phyloP scores from a whole-genome alignment of 2,329 filamentous ascomycete genomes.

The Parastagonospora avenae region DNA sequence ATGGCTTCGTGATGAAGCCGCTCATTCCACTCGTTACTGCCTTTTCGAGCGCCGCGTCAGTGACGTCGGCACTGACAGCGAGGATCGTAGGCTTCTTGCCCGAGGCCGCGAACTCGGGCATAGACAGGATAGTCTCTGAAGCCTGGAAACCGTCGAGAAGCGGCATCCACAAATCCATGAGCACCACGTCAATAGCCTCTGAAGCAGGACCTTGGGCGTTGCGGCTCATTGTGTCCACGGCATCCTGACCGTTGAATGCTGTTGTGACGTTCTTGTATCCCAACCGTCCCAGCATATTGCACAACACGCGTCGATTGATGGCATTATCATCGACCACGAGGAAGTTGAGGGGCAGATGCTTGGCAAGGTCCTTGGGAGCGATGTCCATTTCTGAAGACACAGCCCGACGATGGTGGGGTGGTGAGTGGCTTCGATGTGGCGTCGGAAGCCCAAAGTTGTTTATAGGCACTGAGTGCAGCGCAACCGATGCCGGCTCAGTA shows the following conservation, averaged over 20 bases:
- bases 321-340: conserved; percentile 75
- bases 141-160: conserved; percentile 75
- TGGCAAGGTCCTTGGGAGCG: conserved; percentile 53
- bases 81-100: conserved; percentile 54
- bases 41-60: conserved; percentile 64
- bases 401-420: conserved; percentile 26
- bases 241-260: conserved; percentile 71
- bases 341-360: conserved; percentile 68
- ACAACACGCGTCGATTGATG: conserved; percentile 71
- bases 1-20: conserved; percentile 72
- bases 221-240: conserved; percentile 64
- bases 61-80: conserved; percentile 71
- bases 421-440: conserved; percentile 35
- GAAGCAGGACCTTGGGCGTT: conserved; percentile 28
- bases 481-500: conserved; percentile 21
- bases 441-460: conserved; percentile 29
- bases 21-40: conserved; percentile 68
- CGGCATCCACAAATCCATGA: conserved; percentile 82
- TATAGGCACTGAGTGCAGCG: conserved; percentile 11
- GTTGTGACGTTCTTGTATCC: conserved; percentile 68
- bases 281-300: conserved; percentile 69
- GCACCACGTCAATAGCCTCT: conserved; percentile 63
- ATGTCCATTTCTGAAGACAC: conserved; percentile 29
- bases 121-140: conserved; percentile 64
- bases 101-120: conserved; percentile 47